Percentiles rank a stretch among this genome's conserved stretches.
Evolutionary conservation across 331 rosid genomes (phyloP).

Genomic region (Malus hybrid): DNA sequence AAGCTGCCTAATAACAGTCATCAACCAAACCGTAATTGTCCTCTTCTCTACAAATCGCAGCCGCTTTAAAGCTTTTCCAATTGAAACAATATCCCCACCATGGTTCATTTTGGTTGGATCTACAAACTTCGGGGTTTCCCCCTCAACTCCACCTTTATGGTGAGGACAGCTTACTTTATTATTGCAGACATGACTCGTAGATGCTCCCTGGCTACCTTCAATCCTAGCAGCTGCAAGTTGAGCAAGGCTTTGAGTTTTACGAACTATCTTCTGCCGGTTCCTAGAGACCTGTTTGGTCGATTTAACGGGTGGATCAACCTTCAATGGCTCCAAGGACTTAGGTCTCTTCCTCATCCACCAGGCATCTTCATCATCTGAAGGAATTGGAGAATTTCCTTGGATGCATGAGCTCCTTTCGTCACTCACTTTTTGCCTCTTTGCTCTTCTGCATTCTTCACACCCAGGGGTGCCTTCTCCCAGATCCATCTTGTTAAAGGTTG

Average conservation of each 20-base stretch:
- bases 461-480: conserved; percentile 76
- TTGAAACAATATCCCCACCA: conserved; percentile 53
- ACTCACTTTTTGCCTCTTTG: conserved; percentile 72
- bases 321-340: conserved; percentile 58
- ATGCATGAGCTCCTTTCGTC: conserved; percentile 60
- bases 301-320: conserved; percentile 70
- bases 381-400: conserved; percentile 48
- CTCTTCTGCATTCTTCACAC: conserved; percentile 91
- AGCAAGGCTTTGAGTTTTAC: conserved; percentile 83
- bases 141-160: conserved; percentile 63
- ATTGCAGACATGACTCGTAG: conserved; percentile 94
- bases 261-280: conserved; percentile 70
- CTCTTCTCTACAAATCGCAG: conserved; percentile 80
- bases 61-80: conserved; percentile 65
- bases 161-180: conserved; percentile 83
- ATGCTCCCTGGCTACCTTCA: conserved; percentile 99
- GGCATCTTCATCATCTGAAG: conserved; percentile 69
- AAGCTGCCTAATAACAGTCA: conserved; percentile 52
- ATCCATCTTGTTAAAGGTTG: conserved; percentile 45
- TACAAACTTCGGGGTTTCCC: conserved; percentile 47
- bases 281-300: conserved; percentile 63
- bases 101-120: conserved; percentile 42
- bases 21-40: conserved; percentile 68
- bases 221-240: conserved; percentile 88
- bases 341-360: conserved; percentile 93